Evolutionary conservation across 805 yeast species (phyloP).

Genomic region (Cyberlindnera galapagoensis): DNA sequence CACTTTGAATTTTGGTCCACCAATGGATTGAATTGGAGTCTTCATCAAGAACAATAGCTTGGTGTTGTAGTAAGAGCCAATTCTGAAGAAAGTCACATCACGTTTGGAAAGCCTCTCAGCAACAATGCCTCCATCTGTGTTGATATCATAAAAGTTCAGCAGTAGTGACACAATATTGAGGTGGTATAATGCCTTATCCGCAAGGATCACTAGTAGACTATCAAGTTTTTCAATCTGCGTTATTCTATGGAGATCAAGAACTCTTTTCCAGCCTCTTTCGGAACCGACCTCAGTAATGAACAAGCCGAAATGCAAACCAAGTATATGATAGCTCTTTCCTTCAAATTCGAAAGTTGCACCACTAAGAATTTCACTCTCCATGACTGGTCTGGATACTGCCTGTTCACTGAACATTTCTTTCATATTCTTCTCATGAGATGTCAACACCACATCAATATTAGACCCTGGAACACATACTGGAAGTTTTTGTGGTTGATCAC

Average conservation of each 20-base stretch:
- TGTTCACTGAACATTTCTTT: conserved; percentile 20
- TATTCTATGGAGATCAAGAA: conserved; percentile 46
- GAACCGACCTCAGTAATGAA: conserved; percentile 34
- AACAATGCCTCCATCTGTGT: conserved; percentile 30
- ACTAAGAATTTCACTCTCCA: conserved; percentile 36
- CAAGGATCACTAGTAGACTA: conserved; percentile 49
- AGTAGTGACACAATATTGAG: conserved; percentile 58
- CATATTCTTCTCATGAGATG: conserved; percentile 26
- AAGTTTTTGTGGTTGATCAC: conserved; percentile 41
- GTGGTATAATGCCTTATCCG: conserved; percentile 53
- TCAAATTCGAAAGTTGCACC: conserved; percentile 40
- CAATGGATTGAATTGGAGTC: conserved; percentile 35
- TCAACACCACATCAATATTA: conserved; percentile 39
- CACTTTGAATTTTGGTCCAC: conserved; percentile 44
- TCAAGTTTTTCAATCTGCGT: conserved; percentile 56
- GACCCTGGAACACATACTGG: conserved; percentile 49
- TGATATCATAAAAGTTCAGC: conserved; percentile 44
- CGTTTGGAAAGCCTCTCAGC: conserved; percentile 46
- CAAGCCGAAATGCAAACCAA: conserved; percentile 63
- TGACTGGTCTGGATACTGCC: conserved; percentile 24
- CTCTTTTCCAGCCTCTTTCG: conserved; percentile 48
- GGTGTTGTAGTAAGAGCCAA: conserved; percentile 64
- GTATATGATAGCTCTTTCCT: conserved; percentile 38
- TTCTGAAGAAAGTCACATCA: conserved; percentile 52
- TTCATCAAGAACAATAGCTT: conserved; percentile 52